Evolutionary conservation across 108 stramenopile species (phyloP).

Genomic region (Schizochytrium sp.): DNA sequence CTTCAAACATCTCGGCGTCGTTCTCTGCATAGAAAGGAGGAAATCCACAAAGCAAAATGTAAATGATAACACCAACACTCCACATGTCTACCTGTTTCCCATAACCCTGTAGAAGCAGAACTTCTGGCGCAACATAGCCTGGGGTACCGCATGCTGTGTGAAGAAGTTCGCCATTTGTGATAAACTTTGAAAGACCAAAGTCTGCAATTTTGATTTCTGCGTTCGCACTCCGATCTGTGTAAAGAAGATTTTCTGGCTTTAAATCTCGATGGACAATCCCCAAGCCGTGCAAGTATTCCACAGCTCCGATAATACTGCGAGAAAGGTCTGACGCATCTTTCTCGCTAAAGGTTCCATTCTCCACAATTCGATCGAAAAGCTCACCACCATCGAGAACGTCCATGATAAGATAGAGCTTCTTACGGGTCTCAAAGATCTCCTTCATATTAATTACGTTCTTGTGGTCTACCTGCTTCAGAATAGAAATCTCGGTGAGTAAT

Average conservation of each 20-base stretch:
- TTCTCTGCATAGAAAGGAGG: slow-evolving; percentile 97
- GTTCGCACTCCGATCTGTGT: slow-evolving; percentile 77
- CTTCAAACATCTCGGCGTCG: slow-evolving; percentile 72
- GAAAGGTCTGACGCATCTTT: slow-evolving; percentile 83
- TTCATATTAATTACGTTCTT: slow-evolving; percentile 69
- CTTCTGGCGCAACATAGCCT: slow-evolving; percentile 65
- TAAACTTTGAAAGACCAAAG: slow-evolving; percentile 82
- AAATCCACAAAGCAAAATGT: slow-evolving; percentile 96
- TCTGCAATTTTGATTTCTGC: slow-evolving; percentile 97
- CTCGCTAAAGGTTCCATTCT: slow-evolving; percentile 87
- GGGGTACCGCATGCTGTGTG: slow-evolving; percentile 66
- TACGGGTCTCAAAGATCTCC: slow-evolving; percentile 68
- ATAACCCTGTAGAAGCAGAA: slow-evolving; percentile 76
- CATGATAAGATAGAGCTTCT: slow-evolving; percentile 70
- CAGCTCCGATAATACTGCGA: slow-evolving; percentile 80
- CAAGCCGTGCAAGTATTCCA: slow-evolving; percentile 84
- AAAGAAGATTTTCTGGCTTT: slow-evolving; percentile 88
- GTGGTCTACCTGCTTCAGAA: slow-evolving; percentile 66
- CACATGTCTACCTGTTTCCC: slow-evolving; percentile 93
- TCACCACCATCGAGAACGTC: slow-evolving; percentile 88
- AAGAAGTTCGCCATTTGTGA: slow-evolving; percentile 66
- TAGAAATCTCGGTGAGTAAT: slow-evolving; percentile 61
- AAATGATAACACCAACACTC: slow-evolving; percentile 92
- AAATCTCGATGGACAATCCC: slow-evolving; percentile 89
- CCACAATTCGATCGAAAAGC: slow-evolving; percentile 91